Percentiles rank a stretch among this genome's conserved stretches.
phyloP scores from a whole-genome alignment of 2,329 filamentous ascomycete genomes.

The Lithohypha guttulata region DNA sequence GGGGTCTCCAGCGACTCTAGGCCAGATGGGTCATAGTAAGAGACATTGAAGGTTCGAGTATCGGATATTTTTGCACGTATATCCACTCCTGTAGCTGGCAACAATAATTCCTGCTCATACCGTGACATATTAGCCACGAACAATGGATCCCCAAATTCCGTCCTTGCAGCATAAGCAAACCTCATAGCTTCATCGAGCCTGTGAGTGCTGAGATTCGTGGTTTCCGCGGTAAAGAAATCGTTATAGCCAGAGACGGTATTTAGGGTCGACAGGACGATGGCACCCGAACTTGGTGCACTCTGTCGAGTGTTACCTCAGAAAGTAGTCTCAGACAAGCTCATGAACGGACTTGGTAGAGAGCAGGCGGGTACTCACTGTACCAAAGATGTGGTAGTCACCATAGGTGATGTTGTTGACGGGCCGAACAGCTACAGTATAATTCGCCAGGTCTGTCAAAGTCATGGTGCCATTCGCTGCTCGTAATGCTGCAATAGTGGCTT shows the following conservation, averaged over 20 bases:
- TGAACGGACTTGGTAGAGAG: too few species aligned
- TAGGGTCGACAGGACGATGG: slow-evolving; percentile 62
- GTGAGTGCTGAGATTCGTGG: slow-evolving; percentile 62
- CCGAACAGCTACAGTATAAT: slow-evolving; percentile 60
- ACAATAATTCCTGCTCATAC: slow-evolving; percentile 60
- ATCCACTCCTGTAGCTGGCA: slow-evolving; percentile 44
- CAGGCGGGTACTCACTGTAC: too few species aligned
- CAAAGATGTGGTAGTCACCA: slow-evolving; percentile 48
- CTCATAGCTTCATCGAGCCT: slow-evolving; percentile 78
- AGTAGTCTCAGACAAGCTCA: too few species aligned
- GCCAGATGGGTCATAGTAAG: slow-evolving; percentile 60
- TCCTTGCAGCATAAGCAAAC: slow-evolving; percentile 72
- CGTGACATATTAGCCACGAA: slow-evolving; percentile 54
- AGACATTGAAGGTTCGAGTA: slow-evolving; percentile 56
- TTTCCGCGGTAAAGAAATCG: slow-evolving; percentile 46
- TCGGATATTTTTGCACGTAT: slow-evolving; percentile 63
- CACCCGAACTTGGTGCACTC: slow-evolving; percentile 69
- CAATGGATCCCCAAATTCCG: slow-evolving; percentile 70
- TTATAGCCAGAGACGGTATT: slow-evolving; percentile 75
- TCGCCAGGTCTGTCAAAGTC: slow-evolving; percentile 64
- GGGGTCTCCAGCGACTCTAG: slow-evolving; percentile 55
- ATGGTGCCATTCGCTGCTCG: slow-evolving; percentile 68
- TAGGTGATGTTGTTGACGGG: slow-evolving; percentile 54
- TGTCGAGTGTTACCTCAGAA: slow-evolving; percentile 36
- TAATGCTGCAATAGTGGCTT: slow-evolving; percentile 61